Conservation (phyloP, 1,284 basidiomycete genomes). For the Cutaneotrichosporon dermatis region DNA sequence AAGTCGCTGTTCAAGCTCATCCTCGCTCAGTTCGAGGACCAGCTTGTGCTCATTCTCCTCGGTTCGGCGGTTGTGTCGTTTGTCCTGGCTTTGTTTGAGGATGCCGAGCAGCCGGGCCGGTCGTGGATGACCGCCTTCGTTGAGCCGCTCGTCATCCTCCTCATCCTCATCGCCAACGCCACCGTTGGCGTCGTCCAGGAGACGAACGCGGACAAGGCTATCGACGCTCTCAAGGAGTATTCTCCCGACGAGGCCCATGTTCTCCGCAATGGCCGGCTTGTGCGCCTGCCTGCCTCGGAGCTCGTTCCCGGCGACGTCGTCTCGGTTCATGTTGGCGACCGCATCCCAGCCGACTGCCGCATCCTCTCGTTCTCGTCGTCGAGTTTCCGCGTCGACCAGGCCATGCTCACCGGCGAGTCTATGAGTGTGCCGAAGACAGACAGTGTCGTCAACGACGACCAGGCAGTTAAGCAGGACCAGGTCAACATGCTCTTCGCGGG, state of each 20-base stretch:
- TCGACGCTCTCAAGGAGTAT: slow-evolving; percentile 93
- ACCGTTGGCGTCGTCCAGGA: slow-evolving; percentile 93
- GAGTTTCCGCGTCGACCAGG: slow-evolving; percentile 88
- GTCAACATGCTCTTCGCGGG: slow-evolving; percentile 90
- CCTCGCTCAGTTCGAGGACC: slow-evolving; percentile 96
- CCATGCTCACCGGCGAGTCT: slow-evolving; percentile 89
- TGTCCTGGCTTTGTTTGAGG: slow-evolving; percentile 79
- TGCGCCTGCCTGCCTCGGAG: slow-evolving; percentile 72
- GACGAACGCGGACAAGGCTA: slow-evolving; percentile 87
- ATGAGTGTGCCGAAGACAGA: slow-evolving; percentile 75
- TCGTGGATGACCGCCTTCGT: slow-evolving; percentile 72
- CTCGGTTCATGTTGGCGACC: slow-evolving; percentile 84
- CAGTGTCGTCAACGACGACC: slow-evolving; percentile 61
- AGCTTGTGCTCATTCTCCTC: slow-evolving; percentile 88
- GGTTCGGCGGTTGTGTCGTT: slow-evolving; percentile 88
- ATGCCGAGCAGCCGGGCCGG: slow-evolving; percentile 57
- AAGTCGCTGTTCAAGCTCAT: slow-evolving; percentile 91
- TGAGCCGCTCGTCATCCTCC: slow-evolving; percentile 84
- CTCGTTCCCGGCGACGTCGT: slow-evolving; percentile 93
- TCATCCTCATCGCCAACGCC: slow-evolving; percentile 90
- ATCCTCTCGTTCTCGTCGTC: slow-evolving; percentile 75
- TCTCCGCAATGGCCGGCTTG: slow-evolving; percentile 66
- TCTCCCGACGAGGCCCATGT: slow-evolving; percentile 91
- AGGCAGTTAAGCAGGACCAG: slow-evolving; percentile 94
- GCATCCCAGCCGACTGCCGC: slow-evolving; percentile 87